Base-by-base conservation (phyloP, 345 rosid species). In the Combretum micranthum region DNA sequence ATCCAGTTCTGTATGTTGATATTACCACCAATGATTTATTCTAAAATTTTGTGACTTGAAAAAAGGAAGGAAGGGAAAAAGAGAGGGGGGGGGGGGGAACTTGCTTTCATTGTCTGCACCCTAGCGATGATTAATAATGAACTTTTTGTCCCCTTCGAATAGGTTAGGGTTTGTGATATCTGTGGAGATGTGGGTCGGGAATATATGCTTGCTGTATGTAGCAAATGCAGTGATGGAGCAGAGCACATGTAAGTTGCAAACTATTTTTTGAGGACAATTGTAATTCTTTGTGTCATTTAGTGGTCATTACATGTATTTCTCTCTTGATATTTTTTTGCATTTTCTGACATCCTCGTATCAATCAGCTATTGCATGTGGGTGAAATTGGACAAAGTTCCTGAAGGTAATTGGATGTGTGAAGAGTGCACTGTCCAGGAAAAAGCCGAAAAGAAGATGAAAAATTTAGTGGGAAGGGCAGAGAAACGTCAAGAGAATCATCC, bases 131-230 rank as follows among this genome's bases (percentile, higher is more conserved):
- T 15, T 20, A 17, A n/a, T 47, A 9, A 9, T 12, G 23, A 16
- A 23, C 47, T 21, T 14, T 47, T 12, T 15, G 3, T 59, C 21
- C 19, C 39, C 22, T 21, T 47, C 43, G 57, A 74, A 63, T 80
- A 86, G 95, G 77, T 83, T 43, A 71, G 57, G 68, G 64, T 81
- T 49, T 86, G 95, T 61, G 88, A 83, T 73, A 75, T 69, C 23
- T 83, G 88, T 44, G 95, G 95, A 53, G 83, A 83, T 73, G 47
- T 51, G 32, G 95, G 95, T 23, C 62, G 66, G 45, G 77, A 80
- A 62, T 42, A 73, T 18, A 52, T 44, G 61, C 88, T 86, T 74
- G 84, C 77, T 59, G 62, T 68, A 47, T 83, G 88, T 57, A 66
- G 73, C 67, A 60, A 53, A 22, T 81, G 88, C 71, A 20, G 51